Conservation (phyloP, 2,329 filamentous ascomycete genomes). For the Colletotrichum echinochloae region DNA sequence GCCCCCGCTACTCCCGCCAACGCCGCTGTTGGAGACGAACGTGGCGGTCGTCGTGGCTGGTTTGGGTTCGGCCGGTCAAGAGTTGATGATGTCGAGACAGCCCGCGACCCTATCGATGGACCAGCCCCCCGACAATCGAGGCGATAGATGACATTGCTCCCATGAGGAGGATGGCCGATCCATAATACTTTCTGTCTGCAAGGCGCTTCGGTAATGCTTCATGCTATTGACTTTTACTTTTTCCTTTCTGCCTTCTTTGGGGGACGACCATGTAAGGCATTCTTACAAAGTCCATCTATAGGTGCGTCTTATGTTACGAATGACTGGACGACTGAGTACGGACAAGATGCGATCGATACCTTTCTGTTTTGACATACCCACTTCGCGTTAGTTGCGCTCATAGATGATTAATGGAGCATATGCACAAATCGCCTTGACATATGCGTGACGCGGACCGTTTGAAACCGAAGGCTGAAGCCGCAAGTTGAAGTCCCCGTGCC, state of each 20-base stretch:
- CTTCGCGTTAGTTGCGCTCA: background rate
- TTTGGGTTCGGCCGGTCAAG: conserved; percentile 37
- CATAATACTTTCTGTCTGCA: background rate
- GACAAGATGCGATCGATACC: conserved; percentile 18
- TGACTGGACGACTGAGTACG: conserved; percentile 2
- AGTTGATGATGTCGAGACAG: conserved; percentile 39
- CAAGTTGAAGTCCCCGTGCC: conserved; percentile 1
- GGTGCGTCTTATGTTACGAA: conserved; percentile 5
- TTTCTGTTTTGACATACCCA: conserved; percentile 17
- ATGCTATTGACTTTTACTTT: background rate
- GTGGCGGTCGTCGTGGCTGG: conserved; percentile 28
- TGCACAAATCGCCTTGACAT: conserved; percentile 5
- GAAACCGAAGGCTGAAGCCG: background rate
- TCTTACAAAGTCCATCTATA: background rate
- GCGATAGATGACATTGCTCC: background rate
- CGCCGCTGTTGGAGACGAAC: conserved; percentile 27
- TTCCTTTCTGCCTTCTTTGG: background rate
- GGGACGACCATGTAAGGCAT: background rate
- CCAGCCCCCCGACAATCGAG: conserved; percentile 1
- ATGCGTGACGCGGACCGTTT: conserved; percentile 9
- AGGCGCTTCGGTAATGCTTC: background rate
- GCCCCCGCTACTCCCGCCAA: conserved; percentile 29
- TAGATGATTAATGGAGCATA: conserved; percentile 13
- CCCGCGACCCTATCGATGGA: conserved; percentile 15
- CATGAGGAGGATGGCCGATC: background rate